phyloP scores from a whole-genome alignment of 2,329 filamentous ascomycete genomes.

The Intubia oerlemansii region DNA sequence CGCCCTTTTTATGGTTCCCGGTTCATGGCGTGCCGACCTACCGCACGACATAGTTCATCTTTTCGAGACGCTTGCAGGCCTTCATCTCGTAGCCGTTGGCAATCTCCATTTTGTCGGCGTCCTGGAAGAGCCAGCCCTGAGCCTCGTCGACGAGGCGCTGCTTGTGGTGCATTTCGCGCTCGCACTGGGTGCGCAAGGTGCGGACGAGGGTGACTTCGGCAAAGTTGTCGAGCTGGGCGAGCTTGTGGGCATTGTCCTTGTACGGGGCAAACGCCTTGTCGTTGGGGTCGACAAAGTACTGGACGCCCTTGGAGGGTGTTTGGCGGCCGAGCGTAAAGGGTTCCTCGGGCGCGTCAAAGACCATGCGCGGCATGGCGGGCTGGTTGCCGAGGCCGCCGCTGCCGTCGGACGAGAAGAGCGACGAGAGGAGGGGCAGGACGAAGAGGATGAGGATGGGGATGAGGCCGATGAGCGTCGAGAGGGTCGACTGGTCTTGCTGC shows the following conservation, averaged over 20 bases:
- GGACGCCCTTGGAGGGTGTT: conserved; percentile 43
- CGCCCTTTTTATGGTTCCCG: background rate
- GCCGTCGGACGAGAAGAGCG: conserved; percentile 42
- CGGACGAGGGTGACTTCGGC: conserved; percentile 58
- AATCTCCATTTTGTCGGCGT: conserved; percentile 55
- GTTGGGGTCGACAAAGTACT: conserved; percentile 67
- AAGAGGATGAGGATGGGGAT: conserved; percentile 82
- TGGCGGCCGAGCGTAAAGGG: conserved; percentile 57
- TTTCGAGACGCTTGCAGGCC: conserved; percentile 28
- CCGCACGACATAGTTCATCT: too few relatives aligned
- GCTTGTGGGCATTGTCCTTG: conserved; percentile 43
- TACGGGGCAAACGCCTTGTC: conserved; percentile 35
- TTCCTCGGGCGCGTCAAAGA: conserved; percentile 48
- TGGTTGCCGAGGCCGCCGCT: conserved; percentile 17
- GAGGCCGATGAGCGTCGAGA: conserved; percentile 46
- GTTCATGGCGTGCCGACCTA: too few relatives aligned
- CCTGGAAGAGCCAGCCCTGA: conserved; percentile 70
- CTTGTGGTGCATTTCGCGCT: conserved; percentile 45
- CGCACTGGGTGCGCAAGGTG: conserved; percentile 48
- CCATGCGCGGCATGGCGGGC: conserved; percentile 43
- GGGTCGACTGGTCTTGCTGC: conserved; percentile 25
- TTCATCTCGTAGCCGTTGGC: conserved; percentile 34
- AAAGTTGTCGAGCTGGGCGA: conserved; percentile 51
- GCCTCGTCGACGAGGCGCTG: conserved; percentile 54
- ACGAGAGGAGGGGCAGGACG: conserved; percentile 63